A percentile compares a stretch with the other conserved stretches of the same genome.
These are phyloP conservation scores for Apodospora peruviana DNA, from an alignment of 495 filamentous ascomycete genomes.

Conservation along the genomic window DNA sequence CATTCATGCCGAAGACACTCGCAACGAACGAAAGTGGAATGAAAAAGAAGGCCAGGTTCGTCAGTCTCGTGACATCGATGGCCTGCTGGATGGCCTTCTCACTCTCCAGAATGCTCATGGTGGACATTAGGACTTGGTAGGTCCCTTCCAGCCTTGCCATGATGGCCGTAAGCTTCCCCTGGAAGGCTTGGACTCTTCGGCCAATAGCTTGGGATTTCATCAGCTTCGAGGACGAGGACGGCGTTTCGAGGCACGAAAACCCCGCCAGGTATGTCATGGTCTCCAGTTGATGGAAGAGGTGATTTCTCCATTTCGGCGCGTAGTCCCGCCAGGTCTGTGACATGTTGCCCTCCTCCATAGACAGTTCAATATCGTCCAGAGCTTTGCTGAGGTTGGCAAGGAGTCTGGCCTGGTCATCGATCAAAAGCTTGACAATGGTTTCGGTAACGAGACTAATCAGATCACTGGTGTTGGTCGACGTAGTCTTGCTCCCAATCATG, in stretches of 20 bases:
- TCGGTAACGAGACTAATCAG: too few relatives aligned
- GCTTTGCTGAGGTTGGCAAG: background rate
- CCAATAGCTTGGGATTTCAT: background rate
- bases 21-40: background rate
- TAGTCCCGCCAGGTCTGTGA: background rate
- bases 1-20: background rate
- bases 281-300: background rate
- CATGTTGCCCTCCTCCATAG: background rate
- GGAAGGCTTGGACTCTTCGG: background rate
- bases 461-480: too few relatives aligned
- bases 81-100: conserved; percentile 10
- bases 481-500: too few relatives aligned
- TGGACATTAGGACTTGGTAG: background rate
- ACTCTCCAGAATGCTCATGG: background rate
- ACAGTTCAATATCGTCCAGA: background rate
- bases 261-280: too few relatives aligned
- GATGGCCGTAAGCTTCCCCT: background rate
- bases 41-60: background rate
- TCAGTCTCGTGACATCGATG: background rate
- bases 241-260: background rate
- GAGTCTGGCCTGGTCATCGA: background rate
- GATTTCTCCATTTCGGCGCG: background rate
- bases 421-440: background rate
- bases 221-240: background rate
- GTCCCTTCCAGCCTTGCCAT: background rate